These are phyloP conservation scores for Fusarium coicis DNA, from an alignment of 2,329 filamentous ascomycete species.

Conservation along the genomic window DNA sequence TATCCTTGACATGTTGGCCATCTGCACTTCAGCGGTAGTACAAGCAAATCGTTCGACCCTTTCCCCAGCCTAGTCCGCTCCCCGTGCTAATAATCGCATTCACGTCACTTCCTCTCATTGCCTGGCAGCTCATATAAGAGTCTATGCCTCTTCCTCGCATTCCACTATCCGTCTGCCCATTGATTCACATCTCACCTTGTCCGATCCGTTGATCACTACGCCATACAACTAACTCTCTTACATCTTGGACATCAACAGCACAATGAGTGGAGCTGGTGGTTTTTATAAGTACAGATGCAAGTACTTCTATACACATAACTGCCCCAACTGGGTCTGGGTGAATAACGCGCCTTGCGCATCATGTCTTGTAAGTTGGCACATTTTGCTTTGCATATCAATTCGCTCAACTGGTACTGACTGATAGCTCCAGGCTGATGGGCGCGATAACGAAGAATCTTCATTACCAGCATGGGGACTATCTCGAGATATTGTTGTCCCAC, in stretches of 20 bases:
- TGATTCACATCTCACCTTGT: conserved; percentile 17
- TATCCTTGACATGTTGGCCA: conserved; percentile 45
- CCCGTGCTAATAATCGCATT: conserved; percentile 37
- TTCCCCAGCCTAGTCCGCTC: conserved; percentile 37
- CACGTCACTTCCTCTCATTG: conserved; percentile 39
- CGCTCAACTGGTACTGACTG: conserved; percentile 25
- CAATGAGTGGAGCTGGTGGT: conserved; percentile 53
- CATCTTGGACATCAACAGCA: conserved; percentile 21
- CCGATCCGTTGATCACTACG: conserved; percentile 4
- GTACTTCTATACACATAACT: conserved; percentile 63
- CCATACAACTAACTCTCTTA: conserved; percentile 8
- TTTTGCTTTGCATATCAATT: background rate
- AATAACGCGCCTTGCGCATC: conserved; percentile 61
- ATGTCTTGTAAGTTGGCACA: conserved; percentile 57
- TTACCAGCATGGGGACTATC: conserved; percentile 46
- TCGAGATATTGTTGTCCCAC: conserved; percentile 58
- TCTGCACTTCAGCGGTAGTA: conserved; percentile 41
- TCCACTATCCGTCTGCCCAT: conserved; percentile 18
- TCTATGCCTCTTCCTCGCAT: conserved; percentile 30
- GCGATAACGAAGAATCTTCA: conserved; percentile 54
- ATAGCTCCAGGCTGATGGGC: conserved; percentile 58
- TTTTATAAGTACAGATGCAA: conserved; percentile 67
- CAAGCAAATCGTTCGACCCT: conserved; percentile 46
- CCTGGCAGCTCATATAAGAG: conserved; percentile 42
- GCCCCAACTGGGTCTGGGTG: conserved; percentile 65